These are phyloP conservation scores for Xylaria telfairii DNA, from an alignment of 495 filamentous ascomycete genomes.

Conservation along the genomic window DNA sequence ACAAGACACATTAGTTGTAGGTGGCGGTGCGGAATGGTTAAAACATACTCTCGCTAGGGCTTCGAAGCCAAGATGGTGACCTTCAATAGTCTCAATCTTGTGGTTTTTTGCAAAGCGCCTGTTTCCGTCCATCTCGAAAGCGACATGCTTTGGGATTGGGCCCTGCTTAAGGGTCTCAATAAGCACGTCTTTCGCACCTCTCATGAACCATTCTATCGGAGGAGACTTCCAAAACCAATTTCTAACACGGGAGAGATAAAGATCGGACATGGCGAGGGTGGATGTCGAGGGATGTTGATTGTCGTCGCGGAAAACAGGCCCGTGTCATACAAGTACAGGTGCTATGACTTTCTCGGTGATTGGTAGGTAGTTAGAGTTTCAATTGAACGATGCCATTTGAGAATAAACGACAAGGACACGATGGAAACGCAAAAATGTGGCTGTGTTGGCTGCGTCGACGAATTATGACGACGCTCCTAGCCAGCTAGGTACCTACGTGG, in stretches of 20 bases:
- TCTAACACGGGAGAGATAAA: conserved; percentile 73
- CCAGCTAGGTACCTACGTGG: neutral
- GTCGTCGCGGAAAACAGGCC: neutral
- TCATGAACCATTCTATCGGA: conserved; percentile 82
- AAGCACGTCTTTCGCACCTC: conserved; percentile 74
- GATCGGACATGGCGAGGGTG: conserved; percentile 50
- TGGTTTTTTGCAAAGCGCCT: conserved; percentile 85
- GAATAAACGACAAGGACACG: neutral
- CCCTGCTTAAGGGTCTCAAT: conserved; percentile 89
- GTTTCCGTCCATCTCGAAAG: conserved; percentile 99
- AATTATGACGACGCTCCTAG: conserved; percentile 16
- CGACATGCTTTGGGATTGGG: conserved; percentile 90
- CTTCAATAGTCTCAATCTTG: conserved; percentile 95
- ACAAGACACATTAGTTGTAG: conserved; percentile 2
- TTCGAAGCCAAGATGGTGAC: conserved; percentile 96
- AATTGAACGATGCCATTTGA: neutral
- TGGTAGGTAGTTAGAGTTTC: neutral
- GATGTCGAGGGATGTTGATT: neutral
- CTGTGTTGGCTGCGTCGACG: neutral
- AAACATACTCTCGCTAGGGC: conserved; percentile 72
- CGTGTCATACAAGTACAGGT: neutral
- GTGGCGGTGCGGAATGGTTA: conserved; percentile 42
- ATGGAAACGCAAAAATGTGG: conserved; percentile 7
- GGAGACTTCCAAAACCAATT: conserved; percentile 91
- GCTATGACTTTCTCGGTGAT: neutral